Base-by-base conservation (phyloP, 306 rosid species). In the Casuarina glauca region DNA sequence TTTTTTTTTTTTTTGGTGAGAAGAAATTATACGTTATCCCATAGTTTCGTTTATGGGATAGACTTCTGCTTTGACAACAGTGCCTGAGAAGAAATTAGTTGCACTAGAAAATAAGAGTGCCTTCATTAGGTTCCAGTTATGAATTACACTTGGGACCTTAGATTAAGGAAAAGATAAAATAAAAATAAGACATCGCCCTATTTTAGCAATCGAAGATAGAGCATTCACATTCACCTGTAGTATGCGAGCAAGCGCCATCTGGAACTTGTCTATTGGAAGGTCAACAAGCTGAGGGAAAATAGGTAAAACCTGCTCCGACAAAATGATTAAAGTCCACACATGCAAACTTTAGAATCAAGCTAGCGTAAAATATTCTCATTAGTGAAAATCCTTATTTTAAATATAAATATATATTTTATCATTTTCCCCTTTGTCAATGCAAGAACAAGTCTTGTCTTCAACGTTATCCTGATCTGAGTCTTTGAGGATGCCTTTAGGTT, bases 261-360 rank as follows among this genome's bases (percentile, higher is more conserved):
- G 97, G 84, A 96, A 96, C 89, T 96, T 96, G 53, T 96, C 99
- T 82, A 90, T 79, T 71, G 99, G 97, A 72, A 96, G 98, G 79
- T 86, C 94, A 35, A 96, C 90, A 80, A 96, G 96, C 77, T 84
- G 91, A 66, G 99, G 98, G 75, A 96, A 91, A 82, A 96, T 90
- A 41, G 98, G 99, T 76, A 96, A 89, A 70, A 96, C 99, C 98
- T 96, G 98, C 77, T 6, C 75, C 57, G 81, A 71, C 61, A 5
- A 50, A 85, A 82, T 55, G 77, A 73, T 88, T 73, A 74, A 72
- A 73, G 77, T 32, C 72, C 54, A 74, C 64, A 78, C 64, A 78
- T 48, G 68, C 10, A 16, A 44, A 41, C 49, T 7, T 11, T 15
- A 66, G 2, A 66, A 74, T 45, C 64, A 67, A 50, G 72, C 54